Conservation (phyloP, 2,329 filamentous ascomycete species). For the Pseudogymnoascus sp. region DNA sequence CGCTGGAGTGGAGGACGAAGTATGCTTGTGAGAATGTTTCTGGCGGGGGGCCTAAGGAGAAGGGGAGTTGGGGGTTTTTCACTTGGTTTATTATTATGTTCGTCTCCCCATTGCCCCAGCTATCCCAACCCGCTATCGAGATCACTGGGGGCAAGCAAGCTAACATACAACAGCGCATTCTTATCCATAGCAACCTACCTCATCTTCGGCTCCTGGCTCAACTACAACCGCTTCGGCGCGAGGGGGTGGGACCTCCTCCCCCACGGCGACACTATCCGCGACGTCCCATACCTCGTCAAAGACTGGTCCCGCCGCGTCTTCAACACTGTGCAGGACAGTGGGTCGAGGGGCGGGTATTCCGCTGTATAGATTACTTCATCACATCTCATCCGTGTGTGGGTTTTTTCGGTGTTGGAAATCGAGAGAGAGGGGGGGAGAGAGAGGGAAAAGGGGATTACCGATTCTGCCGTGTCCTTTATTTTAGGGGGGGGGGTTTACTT, state of each 20-base stretch:
- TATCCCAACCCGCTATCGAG: no score
- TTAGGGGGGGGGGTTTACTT: not conserved
- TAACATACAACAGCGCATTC: conserved; percentile 58
- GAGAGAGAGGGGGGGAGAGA: no score
- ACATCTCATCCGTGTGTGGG: not conserved
- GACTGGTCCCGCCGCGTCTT: conserved; percentile 76
- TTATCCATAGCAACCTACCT: conserved; percentile 79
- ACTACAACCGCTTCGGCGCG: conserved; percentile 94
- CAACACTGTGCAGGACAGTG: conserved; percentile 74
- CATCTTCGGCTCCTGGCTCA: conserved; percentile 97
- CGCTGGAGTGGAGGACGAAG: conserved; percentile 78
- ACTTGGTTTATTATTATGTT: conserved; percentile 90
- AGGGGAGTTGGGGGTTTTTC: conserved; percentile 81
- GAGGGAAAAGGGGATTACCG: not conserved
- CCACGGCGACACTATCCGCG: conserved; percentile 84
- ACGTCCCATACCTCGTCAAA: conserved; percentile 84
- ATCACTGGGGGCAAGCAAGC: no score
- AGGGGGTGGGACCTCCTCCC: conserved; percentile 91
- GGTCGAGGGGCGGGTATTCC: conserved; percentile 84
- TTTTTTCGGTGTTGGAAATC: no score
- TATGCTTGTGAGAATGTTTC: conserved; percentile 63
- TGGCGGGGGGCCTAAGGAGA: conserved; percentile 34
- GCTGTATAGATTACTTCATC: conserved; percentile 54
- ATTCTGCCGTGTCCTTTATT: not conserved
- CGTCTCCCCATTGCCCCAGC: no score